A percentile compares a stretch with the other conserved stretches of the same genome.
These are phyloP conservation scores for Penicillium psychrosexuale DNA, from an alignment of 2,329 filamentous ascomycete species.

Conservation along the genomic window DNA sequence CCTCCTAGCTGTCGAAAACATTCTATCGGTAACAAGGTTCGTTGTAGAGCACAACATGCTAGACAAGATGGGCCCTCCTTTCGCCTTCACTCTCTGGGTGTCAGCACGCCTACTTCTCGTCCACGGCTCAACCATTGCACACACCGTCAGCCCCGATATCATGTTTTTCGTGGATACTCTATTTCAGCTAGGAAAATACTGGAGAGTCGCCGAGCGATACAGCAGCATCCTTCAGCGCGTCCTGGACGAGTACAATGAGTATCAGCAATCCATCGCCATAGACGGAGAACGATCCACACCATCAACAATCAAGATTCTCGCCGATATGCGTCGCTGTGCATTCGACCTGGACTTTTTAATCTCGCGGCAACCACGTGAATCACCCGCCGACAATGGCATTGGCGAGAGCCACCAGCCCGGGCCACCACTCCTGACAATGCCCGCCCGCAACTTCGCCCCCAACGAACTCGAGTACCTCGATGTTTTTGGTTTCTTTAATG, in stretches of 20 bases:
- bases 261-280: slow-evolving; percentile 57
- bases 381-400: slow-evolving; percentile 35
- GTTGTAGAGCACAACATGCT: slow-evolving; percentile 73
- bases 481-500: slow-evolving; percentile 93
- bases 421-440: slow-evolving; percentile 30
- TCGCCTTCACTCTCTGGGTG: slow-evolving; percentile 91
- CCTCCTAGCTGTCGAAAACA: slow-evolving; percentile 76
- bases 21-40: slow-evolving; percentile 73
- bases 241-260: slow-evolving; percentile 79
- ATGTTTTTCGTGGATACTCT: slow-evolving; percentile 78
- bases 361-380: slow-evolving; percentile 66
- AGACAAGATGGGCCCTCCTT: slow-evolving; percentile 78
- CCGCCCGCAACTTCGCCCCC: slow-evolving; percentile 65
- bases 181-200: slow-evolving; percentile 74
- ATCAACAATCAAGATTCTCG: slow-evolving; percentile 78
- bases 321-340: slow-evolving; percentile 86
- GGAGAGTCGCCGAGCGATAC: slow-evolving; percentile 83
- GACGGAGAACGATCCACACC: slow-evolving; percentile 73
- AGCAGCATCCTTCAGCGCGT: slow-evolving; percentile 75
- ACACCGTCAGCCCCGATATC: slow-evolving; percentile 75
- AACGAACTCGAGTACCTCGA: slow-evolving; percentile 89
- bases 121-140: slow-evolving; percentile 84
- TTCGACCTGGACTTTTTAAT: slow-evolving; percentile 90
- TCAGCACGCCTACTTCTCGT: slow-evolving; percentile 82
- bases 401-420: slow-evolving; percentile 11